Evolutionary conservation across 208 protist genomes (phyloP), one percentile per base, ranked within the genome.

Genomic region (Wallacemonas sp.): DNA sequence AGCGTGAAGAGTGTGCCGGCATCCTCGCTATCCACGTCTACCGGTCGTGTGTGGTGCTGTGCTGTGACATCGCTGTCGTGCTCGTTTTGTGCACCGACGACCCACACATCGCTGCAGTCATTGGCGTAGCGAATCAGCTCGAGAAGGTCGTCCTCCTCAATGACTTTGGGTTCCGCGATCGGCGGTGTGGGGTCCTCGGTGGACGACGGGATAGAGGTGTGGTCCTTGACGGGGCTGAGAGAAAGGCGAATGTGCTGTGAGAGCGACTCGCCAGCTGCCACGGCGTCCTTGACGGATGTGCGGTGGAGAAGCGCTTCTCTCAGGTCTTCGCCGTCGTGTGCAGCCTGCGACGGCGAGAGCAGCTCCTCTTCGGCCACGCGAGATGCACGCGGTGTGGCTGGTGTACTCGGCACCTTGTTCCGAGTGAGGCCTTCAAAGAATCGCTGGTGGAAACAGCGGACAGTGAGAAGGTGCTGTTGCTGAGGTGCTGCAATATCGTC

Each of bases 191-290:
- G 24, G 6, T 5, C 26, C 19, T 41, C 36, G 9, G n/a, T n/a
- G n/a, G 9, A 14, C 36, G 14, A 6, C 9, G 6, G 36, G 36
- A 6, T 41, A 6, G 36, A 14, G 6, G 36, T 17, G 9, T 41
- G 36, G 14, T 41, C 36, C 9, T 41, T 6, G 36, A 6, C 9
- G 14, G 62, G 62, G 12, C 47, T 68, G 23, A 68, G 49, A 38
- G 46, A 58, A 9, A 61, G 43, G 5, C 63, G 47, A 44, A 68
- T 49, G 24, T 68, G 63, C 52, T 68, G 63, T 34, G 63, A 68
- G 30, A 68, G 33, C 0, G 61, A 49, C 21, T 66, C 61, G 23
- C 46, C 61, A 29, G 46, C 27, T 17, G 43, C 17, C 6, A 66
- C 38, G 2, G 33, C 43, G 32, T 36, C 41, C 6, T n/a, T 24